phyloP scores from a whole-genome alignment of 2,329 filamentous ascomycete genomes.

The Pyrenochaeta sp. region DNA sequence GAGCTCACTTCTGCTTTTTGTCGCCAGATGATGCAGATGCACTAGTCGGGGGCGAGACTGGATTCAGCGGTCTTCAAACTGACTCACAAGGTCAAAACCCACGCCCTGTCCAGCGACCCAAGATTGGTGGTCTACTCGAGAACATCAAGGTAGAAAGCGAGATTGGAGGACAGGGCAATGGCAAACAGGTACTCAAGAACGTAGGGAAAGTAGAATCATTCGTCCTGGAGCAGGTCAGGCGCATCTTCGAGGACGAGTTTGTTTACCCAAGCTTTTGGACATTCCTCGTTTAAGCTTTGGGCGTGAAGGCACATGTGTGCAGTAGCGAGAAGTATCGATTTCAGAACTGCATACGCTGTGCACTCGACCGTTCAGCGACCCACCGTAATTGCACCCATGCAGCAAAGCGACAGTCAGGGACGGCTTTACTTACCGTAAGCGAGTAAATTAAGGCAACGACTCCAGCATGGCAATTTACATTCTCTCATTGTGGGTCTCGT shows the following conservation, averaged over 20 bases:
- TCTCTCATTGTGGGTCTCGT: slow-evolving; percentile 26
- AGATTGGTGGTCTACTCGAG: slow-evolving; percentile 80
- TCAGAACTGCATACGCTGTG: background rate
- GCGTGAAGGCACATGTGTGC: background rate
- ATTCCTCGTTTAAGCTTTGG: slow-evolving; percentile 74
- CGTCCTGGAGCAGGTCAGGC: slow-evolving; percentile 92
- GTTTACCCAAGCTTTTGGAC: slow-evolving; percentile 99
- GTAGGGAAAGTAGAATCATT: slow-evolving; percentile 99
- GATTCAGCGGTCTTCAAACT: slow-evolving; percentile 41
- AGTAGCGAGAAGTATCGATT: background rate
- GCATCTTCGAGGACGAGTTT: slow-evolving; percentile 98
- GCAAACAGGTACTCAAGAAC: slow-evolving; percentile 96
- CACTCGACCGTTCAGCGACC: background rate
- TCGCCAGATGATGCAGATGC: slow-evolving; percentile 89
- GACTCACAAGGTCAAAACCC: slow-evolving; percentile 36
- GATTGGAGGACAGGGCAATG: slow-evolving; percentile 89
- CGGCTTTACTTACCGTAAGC: slow-evolving; percentile 8
- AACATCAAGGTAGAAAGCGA: slow-evolving; percentile 97
- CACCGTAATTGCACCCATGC: background rate
- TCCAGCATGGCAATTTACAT: slow-evolving; percentile 22
- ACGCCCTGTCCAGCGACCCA: slow-evolving; percentile 45
- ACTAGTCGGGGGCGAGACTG: slow-evolving; percentile 57
- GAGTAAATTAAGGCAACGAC: slow-evolving; percentile 2
- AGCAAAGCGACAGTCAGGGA: slow-evolving; percentile 7
- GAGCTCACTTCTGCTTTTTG: slow-evolving; percentile 93